Evolutionary conservation across 352 stramenopile genomes (phyloP).

Genomic region (Phytophthora pini): DNA sequence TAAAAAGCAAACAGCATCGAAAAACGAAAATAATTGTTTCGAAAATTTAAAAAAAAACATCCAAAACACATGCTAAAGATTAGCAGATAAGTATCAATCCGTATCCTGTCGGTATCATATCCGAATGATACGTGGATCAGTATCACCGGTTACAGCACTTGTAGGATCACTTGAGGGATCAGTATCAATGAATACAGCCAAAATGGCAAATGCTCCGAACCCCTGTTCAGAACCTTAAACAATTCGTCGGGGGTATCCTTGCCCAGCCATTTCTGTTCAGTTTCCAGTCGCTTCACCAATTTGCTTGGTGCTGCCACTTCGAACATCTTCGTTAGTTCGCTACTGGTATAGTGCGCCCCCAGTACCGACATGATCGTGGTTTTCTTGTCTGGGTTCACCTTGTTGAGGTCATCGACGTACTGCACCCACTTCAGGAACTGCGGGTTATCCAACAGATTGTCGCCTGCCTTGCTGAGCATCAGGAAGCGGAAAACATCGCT

Average conservation of each 20-base stretch:
- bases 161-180: no score
- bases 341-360: not conserved
- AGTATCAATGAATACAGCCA: no score
- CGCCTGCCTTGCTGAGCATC: constrained; percentile 1
- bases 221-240: not conserved
- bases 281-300: not conserved
- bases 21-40: no score
- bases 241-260: not conserved
- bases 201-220: no score
- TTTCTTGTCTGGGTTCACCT: not conserved
- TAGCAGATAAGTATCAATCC: no score
- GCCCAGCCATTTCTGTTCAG: not conserved
- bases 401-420: not conserved
- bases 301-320: not conserved
- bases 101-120: no score
- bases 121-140: no score
- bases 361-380: not conserved
- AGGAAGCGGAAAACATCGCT: not conserved
- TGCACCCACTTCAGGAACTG: not conserved
- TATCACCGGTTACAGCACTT: no score
- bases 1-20: no score
- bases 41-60: no score
- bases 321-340: not conserved
- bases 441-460: not conserved
- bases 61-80: no score